phyloP scores from a whole-genome alignment of 169 alveolate genomes.

The Hepatocystis sp. region DNA sequence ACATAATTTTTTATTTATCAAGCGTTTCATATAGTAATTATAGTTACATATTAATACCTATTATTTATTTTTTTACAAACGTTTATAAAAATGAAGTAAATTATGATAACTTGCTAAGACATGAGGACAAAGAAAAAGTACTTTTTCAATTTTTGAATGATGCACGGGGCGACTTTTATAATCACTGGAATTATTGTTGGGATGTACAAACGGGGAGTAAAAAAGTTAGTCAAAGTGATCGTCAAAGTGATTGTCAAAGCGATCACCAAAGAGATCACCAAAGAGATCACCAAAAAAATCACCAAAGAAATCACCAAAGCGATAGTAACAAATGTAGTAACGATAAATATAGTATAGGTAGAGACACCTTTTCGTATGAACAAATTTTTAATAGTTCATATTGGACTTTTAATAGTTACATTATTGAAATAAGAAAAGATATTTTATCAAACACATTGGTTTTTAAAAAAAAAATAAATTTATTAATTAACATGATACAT shows the following conservation, averaged over 20 bases:
- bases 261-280: background rate
- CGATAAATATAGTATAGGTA: too few relatives aligned
- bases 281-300: background rate
- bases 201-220: background rate
- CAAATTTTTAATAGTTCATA: slow-evolving; percentile 25
- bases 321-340: background rate
- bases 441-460: slow-evolving; percentile 16
- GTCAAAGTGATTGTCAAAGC: background rate
- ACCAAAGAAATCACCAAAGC: background rate
- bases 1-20: slow-evolving; percentile 63
- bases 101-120: slow-evolving; percentile 32
- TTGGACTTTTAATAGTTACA: slow-evolving; percentile 34
- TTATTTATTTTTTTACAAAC: slow-evolving; percentile 38
- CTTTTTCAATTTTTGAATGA: slow-evolving; percentile 15
- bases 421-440: slow-evolving; percentile 72
- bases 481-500: slow-evolving; percentile 30
- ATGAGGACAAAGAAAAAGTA: slow-evolving; percentile 52
- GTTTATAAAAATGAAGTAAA: slow-evolving; percentile 35
- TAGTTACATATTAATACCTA: slow-evolving; percentile 45
- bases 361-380: slow-evolving; percentile 35
- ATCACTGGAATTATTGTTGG: slow-evolving; percentile 31
- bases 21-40: slow-evolving; percentile 32
- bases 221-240: background rate
- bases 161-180: slow-evolving; percentile 6
- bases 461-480: slow-evolving; percentile 27